Conservation (phyloP, 352 stramenopile genomes). For the Globisporangium orthogonon region DNA sequence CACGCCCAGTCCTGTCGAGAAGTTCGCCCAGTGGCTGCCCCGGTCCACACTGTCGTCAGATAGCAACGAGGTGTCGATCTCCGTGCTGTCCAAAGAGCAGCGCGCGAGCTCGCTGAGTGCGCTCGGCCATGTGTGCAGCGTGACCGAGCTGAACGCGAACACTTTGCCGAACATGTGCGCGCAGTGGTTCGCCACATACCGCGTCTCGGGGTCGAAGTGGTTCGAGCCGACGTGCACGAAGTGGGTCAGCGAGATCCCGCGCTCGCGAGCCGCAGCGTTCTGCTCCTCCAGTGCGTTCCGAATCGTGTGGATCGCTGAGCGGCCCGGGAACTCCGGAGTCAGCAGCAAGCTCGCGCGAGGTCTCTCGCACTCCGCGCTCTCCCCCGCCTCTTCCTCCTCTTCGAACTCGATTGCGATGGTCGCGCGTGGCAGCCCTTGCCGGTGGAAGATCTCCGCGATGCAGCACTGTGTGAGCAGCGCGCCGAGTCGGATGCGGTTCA, state of each 20-base stretch:
- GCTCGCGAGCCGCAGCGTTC: slow-evolving; percentile 12
- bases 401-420: slow-evolving; percentile 55
- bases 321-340: slow-evolving; percentile 23
- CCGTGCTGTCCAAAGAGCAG: slow-evolving; percentile 45
- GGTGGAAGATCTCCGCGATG: slow-evolving; percentile 45
- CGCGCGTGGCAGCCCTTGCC: slow-evolving; percentile 26
- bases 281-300: background rate
- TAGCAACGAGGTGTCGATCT: slow-evolving; percentile 33
- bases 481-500: slow-evolving; percentile 38
- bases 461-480: slow-evolving; percentile 50
- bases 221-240: slow-evolving; percentile 63
- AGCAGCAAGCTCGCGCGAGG: slow-evolving; percentile 43
- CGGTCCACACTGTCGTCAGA: slow-evolving; percentile 52
- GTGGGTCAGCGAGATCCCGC: slow-evolving; percentile 30
- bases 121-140: slow-evolving; percentile 50
- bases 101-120: slow-evolving; percentile 35
- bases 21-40: slow-evolving; percentile 54
- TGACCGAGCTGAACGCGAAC: slow-evolving; percentile 54
- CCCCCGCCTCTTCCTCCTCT: slow-evolving; percentile 1
- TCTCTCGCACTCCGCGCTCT: slow-evolving; percentile 18
- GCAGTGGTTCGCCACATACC: slow-evolving; percentile 38
- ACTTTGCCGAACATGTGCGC: slow-evolving; percentile 39
- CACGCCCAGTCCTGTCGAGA: slow-evolving; percentile 49
- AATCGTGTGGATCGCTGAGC: background rate
- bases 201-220: slow-evolving; percentile 37